Conservation (phyloP, 169 alveolate genomes). For the Plasmodium yoelii region DNA sequence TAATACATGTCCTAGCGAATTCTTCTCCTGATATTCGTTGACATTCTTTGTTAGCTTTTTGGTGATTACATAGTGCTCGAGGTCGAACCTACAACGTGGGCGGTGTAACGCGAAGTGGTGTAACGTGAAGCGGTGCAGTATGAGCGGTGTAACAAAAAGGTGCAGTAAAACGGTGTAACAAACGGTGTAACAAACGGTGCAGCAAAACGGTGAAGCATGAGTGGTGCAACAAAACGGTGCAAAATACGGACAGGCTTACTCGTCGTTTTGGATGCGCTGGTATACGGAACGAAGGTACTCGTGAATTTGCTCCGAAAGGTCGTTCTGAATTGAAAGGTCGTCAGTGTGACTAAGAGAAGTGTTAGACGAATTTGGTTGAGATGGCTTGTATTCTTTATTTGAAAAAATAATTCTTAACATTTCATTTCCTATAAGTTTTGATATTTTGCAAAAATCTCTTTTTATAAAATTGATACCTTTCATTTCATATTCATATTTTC, state of each 20-base stretch:
- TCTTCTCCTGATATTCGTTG: conserved; percentile 91
- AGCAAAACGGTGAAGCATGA: not conserved
- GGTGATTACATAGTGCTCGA: conserved; percentile 60
- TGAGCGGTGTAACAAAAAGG: not conserved
- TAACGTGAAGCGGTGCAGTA: not conserved
- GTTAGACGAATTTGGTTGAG: no score
- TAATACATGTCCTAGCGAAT: conserved; percentile 95
- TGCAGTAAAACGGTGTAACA: no score
- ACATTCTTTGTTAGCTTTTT: conserved; percentile 67
- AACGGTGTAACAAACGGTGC: not conserved
- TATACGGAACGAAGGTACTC: conserved; percentile 89
- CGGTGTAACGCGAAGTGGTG: not conserved
- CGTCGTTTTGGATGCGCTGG: conserved; percentile 84
- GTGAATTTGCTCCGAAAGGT: conserved; percentile 87
- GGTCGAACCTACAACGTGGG: conserved; percentile 63
- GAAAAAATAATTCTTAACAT: conserved; percentile 36
- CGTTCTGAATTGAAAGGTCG: conserved; percentile 77
- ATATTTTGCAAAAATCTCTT: conserved; percentile 98
- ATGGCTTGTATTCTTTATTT: conserved; percentile 14
- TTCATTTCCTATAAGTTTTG: conserved; percentile 91
- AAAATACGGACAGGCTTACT: conserved; percentile 32
- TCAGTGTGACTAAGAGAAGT: conserved; percentile 6
- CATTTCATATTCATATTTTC: conserved; percentile 89
- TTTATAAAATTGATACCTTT: conserved; percentile 99
- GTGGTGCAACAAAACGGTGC: not conserved